Evolutionary conservation across 1,284 basidiomycete genomes (phyloP).

Genomic region (Rhodotorula mucilaginosa): DNA sequence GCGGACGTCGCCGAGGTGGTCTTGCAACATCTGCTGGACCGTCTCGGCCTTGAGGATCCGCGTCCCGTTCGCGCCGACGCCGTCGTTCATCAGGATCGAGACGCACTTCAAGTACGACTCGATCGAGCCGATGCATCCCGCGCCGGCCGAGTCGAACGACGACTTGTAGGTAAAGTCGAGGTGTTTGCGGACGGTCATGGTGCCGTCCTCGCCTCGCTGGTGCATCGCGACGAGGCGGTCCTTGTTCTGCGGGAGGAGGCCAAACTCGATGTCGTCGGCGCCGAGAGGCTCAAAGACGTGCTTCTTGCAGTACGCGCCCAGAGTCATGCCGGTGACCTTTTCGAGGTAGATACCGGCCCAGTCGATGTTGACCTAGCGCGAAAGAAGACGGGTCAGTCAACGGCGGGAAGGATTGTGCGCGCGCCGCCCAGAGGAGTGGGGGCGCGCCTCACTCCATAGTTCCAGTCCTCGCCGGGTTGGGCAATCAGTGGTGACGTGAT

Average conservation of each 20-base stretch:
- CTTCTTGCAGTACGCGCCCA: conserved; percentile 22
- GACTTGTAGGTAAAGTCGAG: background rate
- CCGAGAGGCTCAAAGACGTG: conserved; percentile 20
- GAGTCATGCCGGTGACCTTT: conserved; percentile 5
- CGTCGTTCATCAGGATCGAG: background rate
- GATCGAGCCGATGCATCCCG: background rate
- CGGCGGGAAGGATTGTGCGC: background rate
- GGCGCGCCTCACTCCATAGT: background rate
- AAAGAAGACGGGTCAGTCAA: no score
- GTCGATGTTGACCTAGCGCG: conserved; percentile 13
- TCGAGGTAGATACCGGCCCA: conserved; percentile 23
- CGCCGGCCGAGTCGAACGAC: background rate
- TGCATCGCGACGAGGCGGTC: conserved; percentile 1
- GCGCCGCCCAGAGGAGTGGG: background rate
- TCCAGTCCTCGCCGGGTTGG: background rate
- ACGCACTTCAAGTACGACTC: conserved; percentile 1
- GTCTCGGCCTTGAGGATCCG: conserved; percentile 20
- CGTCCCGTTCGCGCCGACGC: background rate
- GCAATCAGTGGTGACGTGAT: background rate
- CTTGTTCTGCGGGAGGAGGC: background rate
- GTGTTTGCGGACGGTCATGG: background rate
- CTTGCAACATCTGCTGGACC: conserved; percentile 30
- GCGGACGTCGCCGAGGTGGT: conserved; percentile 3
- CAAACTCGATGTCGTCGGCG: conserved; percentile 1
- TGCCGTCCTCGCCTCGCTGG: background rate